Evolutionary conservation across 106 monocot species (phyloP).

Genomic region (Amphibolis antarctica): DNA sequence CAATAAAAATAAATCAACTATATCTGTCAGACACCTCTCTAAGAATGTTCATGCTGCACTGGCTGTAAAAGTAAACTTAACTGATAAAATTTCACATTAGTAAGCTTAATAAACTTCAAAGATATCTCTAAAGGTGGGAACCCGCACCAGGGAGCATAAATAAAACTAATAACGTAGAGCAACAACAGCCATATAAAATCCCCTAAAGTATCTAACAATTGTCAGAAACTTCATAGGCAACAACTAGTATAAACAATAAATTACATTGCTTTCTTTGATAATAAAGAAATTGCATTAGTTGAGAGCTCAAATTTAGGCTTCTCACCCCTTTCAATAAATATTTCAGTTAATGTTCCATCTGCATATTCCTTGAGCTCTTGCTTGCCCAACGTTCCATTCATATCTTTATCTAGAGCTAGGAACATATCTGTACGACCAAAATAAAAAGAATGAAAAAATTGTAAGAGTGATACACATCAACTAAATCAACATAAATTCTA

Average conservation of each 20-base stretch:
- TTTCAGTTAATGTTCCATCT: slow-evolving; percentile 96
- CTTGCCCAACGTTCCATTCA: slow-evolving; percentile 88
- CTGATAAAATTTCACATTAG: too few relatives aligned
- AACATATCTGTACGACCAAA: slow-evolving; percentile 76
- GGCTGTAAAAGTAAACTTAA: too few relatives aligned
- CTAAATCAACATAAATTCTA: background rate
- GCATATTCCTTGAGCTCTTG: slow-evolving; percentile 99
- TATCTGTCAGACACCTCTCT: too few relatives aligned
- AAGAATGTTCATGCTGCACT: too few relatives aligned
- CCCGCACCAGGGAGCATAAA: background rate
- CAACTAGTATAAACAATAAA: too few relatives aligned
- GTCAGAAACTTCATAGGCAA: too few relatives aligned
- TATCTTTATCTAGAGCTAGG: slow-evolving; percentile 92
- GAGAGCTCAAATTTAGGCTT: slow-evolving; percentile 2
- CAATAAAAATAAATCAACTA: too few relatives aligned
- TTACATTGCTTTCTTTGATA: background rate
- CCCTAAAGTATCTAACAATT: too few relatives aligned
- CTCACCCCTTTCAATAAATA: slow-evolving; percentile 93
- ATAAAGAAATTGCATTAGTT: background rate
- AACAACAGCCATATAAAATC: background rate
- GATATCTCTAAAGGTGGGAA: background rate
- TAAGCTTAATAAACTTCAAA: background rate
- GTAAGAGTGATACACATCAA: background rate
- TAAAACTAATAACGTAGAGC: background rate
- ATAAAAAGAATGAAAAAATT: background rate